Evolutionary conservation across 2,329 filamentous ascomycete genomes (phyloP), one percentile per base, ranked within the genome.

Genomic region (Penicillium verrucosum): DNA sequence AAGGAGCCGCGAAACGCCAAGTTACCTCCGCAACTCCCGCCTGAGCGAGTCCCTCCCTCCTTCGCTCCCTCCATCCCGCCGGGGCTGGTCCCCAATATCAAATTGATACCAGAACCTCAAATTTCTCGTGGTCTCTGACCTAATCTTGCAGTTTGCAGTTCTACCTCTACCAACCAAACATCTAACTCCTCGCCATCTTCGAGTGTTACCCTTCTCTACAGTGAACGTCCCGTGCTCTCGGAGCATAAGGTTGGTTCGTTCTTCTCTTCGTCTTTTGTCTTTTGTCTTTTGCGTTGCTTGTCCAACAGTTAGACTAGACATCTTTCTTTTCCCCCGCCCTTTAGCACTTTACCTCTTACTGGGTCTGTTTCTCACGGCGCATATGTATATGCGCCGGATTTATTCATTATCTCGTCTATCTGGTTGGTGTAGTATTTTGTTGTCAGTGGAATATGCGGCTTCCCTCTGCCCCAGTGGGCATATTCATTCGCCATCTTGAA

Each of bases 181-280:
- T 56, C 30, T 52, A 41, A 37, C 45, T 34, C 23, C 30, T 42
- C 41, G 56, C 32, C 34, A 47, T 37, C 37, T 54, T 61, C 59
- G 65, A 61, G 50, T 56, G 56, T 61, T 45, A 51, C 56, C 49
- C 40, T 36, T 37, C n/a, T 59, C 54, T 25, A 36, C 51, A 51
- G 57, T 56, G 62, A 64, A 56, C 57, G 51, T 61, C 40, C 38
- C 59, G 54, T 54, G 57, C 57, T 66, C 63, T 51, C 58, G 58
- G 54, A 68, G 63, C 66, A 67, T 65, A 69, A 74, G 71, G 71
- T 74, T 71, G 68, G 72, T 75, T 63, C 50, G 40, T 67, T 61
- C 56, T 60, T 64, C 58, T 61, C 55, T 56, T 44, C 32, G 49
- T 36, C 49, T 29, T 32, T 21, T 36, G 48, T 44, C 48, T 51